Conservation (phyloP, 768 basidiomycete genomes). For the Leucosporidium scottii region DNA sequence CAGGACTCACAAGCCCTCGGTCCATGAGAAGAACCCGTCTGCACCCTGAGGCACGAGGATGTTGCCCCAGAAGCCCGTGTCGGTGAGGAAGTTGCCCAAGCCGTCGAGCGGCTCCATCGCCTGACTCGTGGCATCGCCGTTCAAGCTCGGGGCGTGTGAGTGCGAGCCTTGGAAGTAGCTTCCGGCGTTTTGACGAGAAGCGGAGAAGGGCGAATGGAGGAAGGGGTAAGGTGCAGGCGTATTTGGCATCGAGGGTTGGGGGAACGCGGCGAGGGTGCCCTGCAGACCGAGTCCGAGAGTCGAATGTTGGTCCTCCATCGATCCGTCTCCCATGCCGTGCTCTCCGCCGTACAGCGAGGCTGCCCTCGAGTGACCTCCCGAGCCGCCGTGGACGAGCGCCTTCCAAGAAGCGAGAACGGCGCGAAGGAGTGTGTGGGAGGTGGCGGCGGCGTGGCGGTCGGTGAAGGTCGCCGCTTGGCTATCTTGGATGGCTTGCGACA, state of each 20-base stretch:
- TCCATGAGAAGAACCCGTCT: constrained; percentile 23
- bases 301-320: background rate
- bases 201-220: constrained; percentile 4
- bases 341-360: background rate
- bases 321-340: background rate
- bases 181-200: background rate
- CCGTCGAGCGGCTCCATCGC: background rate
- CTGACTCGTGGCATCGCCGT: background rate
- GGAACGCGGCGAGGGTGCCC: background rate
- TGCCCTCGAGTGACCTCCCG: background rate
- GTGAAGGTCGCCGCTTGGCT: constrained; percentile 12
- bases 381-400: constrained; percentile 10
- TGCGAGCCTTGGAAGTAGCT: constrained; percentile 6
- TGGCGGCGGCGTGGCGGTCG: constrained; percentile 16
- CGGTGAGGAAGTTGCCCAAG: constrained; percentile 20
- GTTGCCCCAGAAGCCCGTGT: constrained; percentile 20
- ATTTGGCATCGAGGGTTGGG: background rate
- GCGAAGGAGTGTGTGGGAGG: constrained; percentile 9
- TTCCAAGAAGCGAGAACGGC: constrained; percentile 23
- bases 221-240: background rate
- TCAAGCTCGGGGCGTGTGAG: constrained; percentile 2
- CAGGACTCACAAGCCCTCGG: background rate
- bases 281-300: background rate
- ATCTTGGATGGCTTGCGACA: constrained; percentile 18
- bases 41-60: constrained; percentile 17